phyloP scores from a whole-genome alignment of 1,139 yeast genomes.

The Komagataea norvegica region DNA sequence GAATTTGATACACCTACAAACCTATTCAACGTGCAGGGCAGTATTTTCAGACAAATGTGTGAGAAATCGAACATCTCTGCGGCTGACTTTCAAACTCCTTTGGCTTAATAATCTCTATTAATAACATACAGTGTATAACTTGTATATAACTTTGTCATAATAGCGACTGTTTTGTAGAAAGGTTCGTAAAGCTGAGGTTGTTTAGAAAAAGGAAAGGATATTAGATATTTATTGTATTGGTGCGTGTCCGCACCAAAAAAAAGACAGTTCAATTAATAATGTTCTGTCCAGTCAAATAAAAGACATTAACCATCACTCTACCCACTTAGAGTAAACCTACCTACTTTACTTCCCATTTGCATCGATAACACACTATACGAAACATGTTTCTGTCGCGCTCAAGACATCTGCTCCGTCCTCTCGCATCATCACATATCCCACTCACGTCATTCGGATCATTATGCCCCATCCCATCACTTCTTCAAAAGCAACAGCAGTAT shows the following conservation, averaged over 20 bases:
- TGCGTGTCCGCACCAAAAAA: too few species aligned
- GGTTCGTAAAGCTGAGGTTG: too few species aligned
- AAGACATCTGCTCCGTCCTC: constrained; percentile 2
- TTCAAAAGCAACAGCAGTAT: constrained; percentile 1
- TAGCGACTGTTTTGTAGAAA: too few species aligned
- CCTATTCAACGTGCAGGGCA: constrained; percentile 37
- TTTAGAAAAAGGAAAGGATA: too few species aligned
- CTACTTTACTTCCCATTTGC: background rate
- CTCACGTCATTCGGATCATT: background rate
- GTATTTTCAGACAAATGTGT: constrained; percentile 61
- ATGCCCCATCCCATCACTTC: background rate
- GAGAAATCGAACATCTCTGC: constrained; percentile 44
- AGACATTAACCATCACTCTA: background rate
- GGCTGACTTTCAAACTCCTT: constrained; percentile 32
- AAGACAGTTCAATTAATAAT: background rate
- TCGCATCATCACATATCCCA: background rate
- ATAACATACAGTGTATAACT: too few species aligned
- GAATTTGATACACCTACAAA: constrained; percentile 54
- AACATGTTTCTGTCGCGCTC: background rate
- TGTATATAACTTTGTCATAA: too few species aligned
- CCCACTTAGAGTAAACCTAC: background rate
- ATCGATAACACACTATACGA: too few species aligned
- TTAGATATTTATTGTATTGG: too few species aligned
- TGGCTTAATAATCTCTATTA: too few species aligned
- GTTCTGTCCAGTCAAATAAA: background rate